Base-by-base conservation (phyloP, 371 early-diverging fungal species). In the Mortierella sp. region DNA sequence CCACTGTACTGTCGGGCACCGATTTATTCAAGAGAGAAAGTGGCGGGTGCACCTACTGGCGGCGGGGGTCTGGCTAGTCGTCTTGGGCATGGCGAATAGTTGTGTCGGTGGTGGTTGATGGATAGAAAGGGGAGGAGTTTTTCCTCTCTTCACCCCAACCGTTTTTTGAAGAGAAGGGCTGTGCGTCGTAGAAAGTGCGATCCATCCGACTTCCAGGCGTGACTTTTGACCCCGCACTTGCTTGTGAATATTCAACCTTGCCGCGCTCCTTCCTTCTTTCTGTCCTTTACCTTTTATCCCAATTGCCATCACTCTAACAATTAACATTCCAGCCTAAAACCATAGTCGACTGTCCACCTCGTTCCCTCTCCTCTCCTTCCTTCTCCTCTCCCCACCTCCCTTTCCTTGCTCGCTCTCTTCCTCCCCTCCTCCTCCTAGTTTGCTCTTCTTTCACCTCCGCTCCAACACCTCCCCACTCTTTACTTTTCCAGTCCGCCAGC, bases 31-130 rank as follows among this genome's bases (percentile, higher is more conserved):
- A n/a, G n/a, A n/a, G n/a, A n/a, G n/a, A n/a, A n/a, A n/a, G n/a
- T n/a, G 11, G 40, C 26, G 13, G 6, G 26, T 29, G 22, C 29
- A 68, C 73, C 31, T 68, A 69, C 73, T 53, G 70, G 73, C 55
- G 55, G 73, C 29, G 55, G 73, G 41, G 4, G 73, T 43, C 68
- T 55, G 69, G 55, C 72, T 78, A 5, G 63, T 55, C 39, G 78
- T 64, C 73, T 78, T 78, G 69, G 78, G 47, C 78, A 78, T 77
- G 41, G 61, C 52, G 73, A 50, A 37, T 22, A 16, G 43, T 41
- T 39, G 13, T 16, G n/a, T n/a, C n/a, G 64, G 50, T 4, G 55
- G 37, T 37, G 37, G 52, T 66, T 55, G 43, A 47, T 14, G n/a
- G 22, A 50, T n/a, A 4, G 39, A 64, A 45, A n/a, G 55, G 41